These are phyloP conservation scores for Lasiodiplodia hormozganensis DNA, from an alignment of 2,329 filamentous ascomycete genomes.

Conservation along the genomic window DNA sequence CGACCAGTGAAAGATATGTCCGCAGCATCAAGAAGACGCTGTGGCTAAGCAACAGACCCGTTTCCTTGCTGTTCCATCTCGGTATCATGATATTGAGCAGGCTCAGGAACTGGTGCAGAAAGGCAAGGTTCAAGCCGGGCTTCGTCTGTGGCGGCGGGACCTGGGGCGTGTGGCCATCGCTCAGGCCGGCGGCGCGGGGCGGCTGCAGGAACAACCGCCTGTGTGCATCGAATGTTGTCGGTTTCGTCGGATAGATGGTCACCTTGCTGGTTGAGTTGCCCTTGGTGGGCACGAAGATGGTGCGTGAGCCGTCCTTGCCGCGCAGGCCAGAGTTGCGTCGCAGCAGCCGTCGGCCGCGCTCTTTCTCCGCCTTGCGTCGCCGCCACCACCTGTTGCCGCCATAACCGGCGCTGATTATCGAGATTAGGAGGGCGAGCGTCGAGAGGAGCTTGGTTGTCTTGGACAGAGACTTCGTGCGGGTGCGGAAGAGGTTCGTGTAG, in stretches of 20 bases:
- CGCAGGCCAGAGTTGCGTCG: conserved; percentile 90
- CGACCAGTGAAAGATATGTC: conserved; percentile 92
- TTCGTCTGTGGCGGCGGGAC: conserved; percentile 91
- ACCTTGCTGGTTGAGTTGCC: conserved; percentile 82
- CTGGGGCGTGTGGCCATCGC: conserved; percentile 66
- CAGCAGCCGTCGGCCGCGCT: conserved; percentile 81
- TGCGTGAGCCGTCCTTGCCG: conserved; percentile 93
- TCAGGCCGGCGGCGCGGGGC: conserved; percentile 79
- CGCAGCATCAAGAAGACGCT: conserved; percentile 87
- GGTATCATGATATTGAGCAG: conserved; percentile 98
- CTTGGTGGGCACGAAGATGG: conserved; percentile 94
- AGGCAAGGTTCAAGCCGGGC: conserved; percentile 92
- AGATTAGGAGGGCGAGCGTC: conserved; percentile 75
- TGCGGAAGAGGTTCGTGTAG: conserved; percentile 57
- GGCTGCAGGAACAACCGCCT: conserved; percentile 91
- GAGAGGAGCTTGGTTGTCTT: conserved; percentile 76
- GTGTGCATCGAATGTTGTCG: conserved; percentile 95
- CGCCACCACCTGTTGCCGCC: conserved; percentile 81
- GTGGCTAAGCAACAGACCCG: conserved; percentile 86
- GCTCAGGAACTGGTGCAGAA: conserved; percentile 95
- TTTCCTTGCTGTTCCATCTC: conserved; percentile 93
- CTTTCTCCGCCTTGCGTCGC: conserved; percentile 75
- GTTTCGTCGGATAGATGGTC: conserved; percentile 86
- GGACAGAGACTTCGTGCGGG: conserved; percentile 68
- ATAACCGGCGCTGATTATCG: conserved; percentile 80